phyloP scores from a whole-genome alignment of 2,329 filamentous ascomycete genomes.

The Stachybotrys chartarum region DNA sequence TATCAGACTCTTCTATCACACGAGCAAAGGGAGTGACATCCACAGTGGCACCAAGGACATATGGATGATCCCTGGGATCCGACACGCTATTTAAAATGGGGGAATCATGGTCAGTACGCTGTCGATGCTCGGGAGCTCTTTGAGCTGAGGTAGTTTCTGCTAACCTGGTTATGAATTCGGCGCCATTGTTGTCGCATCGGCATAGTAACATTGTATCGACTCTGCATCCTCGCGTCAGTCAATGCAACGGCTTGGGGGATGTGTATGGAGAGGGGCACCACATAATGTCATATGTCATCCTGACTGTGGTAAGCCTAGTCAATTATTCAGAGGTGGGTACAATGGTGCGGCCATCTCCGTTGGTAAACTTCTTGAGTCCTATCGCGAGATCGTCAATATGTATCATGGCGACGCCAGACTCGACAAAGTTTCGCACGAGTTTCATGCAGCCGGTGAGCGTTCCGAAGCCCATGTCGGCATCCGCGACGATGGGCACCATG shows the following conservation, averaged over 20 bases:
- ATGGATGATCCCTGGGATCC: slow-evolving; percentile 29
- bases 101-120: no score
- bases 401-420: slow-evolving; percentile 33
- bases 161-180: slow-evolving; percentile 28
- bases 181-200: slow-evolving; percentile 28
- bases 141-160: neutral
- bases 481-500: slow-evolving; percentile 30
- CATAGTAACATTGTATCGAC: slow-evolving; percentile 29
- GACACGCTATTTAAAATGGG: slow-evolving; percentile 12
- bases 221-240: neutral
- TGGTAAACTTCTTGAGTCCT: slow-evolving; percentile 35
- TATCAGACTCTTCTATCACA: slow-evolving; percentile 10
- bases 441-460: slow-evolving; percentile 30
- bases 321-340: slow-evolving; percentile 32
- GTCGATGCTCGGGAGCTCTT: no score
- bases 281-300: slow-evolving; percentile 33
- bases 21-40: neutral
- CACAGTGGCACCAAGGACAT: slow-evolving; percentile 27
- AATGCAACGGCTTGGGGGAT: neutral
- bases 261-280: slow-evolving; percentile 7
- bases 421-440: slow-evolving; percentile 31
- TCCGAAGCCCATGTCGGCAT: slow-evolving; percentile 36
- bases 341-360: slow-evolving; percentile 29
- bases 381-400: slow-evolving; percentile 35
- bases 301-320: slow-evolving; percentile 23